A percentile compares a stretch with the other conserved stretches of the same genome.
Evolutionary conservation across 2,329 filamentous ascomycete species (phyloP).

Genomic region (Pseudogymnoascus sp.): DNA sequence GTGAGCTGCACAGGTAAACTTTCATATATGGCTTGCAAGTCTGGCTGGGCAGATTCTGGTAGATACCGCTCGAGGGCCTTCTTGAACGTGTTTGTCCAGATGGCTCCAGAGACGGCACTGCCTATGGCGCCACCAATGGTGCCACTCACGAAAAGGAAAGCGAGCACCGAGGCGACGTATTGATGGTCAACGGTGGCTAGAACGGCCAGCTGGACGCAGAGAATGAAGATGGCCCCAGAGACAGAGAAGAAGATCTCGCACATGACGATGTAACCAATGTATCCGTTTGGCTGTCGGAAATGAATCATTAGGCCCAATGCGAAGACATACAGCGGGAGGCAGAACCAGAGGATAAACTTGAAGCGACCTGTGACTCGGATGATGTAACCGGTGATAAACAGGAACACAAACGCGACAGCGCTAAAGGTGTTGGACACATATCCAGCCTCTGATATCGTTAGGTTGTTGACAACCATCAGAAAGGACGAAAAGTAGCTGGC

Average conservation of each 20-base stretch:
- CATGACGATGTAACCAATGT: constrained; percentile 46
- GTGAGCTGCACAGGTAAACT: constrained; percentile 46
- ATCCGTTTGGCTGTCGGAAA: constrained; percentile 45
- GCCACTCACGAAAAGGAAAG: constrained; percentile 53
- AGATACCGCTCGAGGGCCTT: constrained; percentile 46
- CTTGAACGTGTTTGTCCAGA: constrained; percentile 58
- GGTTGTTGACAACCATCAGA: constrained; percentile 25
- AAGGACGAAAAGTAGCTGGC: constrained; percentile 17
- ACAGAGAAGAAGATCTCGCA: constrained; percentile 52
- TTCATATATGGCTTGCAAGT: constrained; percentile 46
- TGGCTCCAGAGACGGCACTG: constrained; percentile 53
- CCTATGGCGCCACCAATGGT: constrained; percentile 56
- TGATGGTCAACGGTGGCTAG: constrained; percentile 53
- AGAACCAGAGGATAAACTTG: constrained; percentile 44
- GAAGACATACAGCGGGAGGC: constrained; percentile 45
- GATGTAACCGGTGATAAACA: constrained; percentile 40
- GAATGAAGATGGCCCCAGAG: constrained; percentile 42
- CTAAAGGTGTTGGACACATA: constrained; percentile 33
- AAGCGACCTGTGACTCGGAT: constrained; percentile 46
- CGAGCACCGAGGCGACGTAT: constrained; percentile 53
- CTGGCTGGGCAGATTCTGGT: constrained; percentile 35
- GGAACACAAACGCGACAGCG: constrained; percentile 42
- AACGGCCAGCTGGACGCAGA: constrained; percentile 51
- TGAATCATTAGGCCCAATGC: constrained; percentile 50
- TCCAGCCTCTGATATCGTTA: constrained; percentile 24